These are phyloP conservation scores for Didymella arachidicola DNA, from an alignment of 2,329 filamentous ascomycete species.

Conservation along the genomic window DNA sequence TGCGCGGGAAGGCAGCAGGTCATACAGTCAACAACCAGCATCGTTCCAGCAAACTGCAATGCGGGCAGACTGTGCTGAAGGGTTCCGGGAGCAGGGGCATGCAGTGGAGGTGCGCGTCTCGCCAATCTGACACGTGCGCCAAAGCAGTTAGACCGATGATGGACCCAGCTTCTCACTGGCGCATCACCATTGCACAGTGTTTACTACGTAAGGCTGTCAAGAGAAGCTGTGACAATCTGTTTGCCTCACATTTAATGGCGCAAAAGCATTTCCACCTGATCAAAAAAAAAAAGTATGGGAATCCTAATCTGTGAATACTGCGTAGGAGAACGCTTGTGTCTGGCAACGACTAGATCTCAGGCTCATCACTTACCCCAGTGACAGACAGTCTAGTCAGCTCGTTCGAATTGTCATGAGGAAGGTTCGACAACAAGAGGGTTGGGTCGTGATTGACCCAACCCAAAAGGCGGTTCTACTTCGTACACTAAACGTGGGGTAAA, in stretches of 20 bases:
- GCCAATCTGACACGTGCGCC: slow-evolving; percentile 13
- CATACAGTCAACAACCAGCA: slow-evolving; percentile 11
- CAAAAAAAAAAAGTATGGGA: no score
- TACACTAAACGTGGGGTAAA: slow-evolving; percentile 16
- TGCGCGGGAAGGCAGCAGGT: slow-evolving; percentile 18
- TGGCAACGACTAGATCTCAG: neutral
- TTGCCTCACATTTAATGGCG: neutral
- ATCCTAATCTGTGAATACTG: neutral
- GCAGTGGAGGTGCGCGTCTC: slow-evolving; percentile 21
- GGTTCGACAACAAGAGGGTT: neutral
- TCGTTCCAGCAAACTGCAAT: slow-evolving; percentile 8
- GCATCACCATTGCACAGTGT: neutral
- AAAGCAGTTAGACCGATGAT: slow-evolving; percentile 2
- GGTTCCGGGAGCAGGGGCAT: neutral
- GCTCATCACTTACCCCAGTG: neutral
- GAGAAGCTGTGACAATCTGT: neutral
- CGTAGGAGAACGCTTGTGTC: neutral
- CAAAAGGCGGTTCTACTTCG: neutral
- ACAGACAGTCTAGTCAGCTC: neutral
- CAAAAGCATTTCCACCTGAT: neutral
- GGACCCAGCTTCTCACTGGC: neutral
- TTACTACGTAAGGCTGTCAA: neutral
- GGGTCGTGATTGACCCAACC: neutral
- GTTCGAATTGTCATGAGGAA: neutral
- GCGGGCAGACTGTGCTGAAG: neutral